Evolutionary conservation across 1,284 basidiomycete species (phyloP), one percentile per base, ranked within the genome.

Genomic region (Rhodofomes roseus): DNA sequence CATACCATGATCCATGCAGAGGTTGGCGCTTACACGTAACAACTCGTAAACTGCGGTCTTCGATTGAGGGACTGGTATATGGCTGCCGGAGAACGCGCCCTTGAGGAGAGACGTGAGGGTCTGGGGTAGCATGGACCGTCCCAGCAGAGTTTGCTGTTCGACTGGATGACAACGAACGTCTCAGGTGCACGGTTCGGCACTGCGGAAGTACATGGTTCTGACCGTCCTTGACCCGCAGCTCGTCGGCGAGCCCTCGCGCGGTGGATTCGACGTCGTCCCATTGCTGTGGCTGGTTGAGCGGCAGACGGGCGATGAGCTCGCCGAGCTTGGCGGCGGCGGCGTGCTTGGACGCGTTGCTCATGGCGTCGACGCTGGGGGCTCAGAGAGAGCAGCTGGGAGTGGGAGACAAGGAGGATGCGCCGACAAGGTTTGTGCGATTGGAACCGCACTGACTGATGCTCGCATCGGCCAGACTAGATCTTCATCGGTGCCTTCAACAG

Each of bases 1-100:
- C 81, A 67, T 66, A 85, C 92, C 85, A 66, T 93, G 89, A 67
- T 93, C 89, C 74, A 91, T 86, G 71, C 89, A 92, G 11, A 93
- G 73, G 72, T 93, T 93, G 18, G 90, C 90, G 22, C 83, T 84
- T 20, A 92, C 84, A 58, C 90, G 81, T 55, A 93, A 79, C 29
- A 92, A 74, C 70, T 93, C 89, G 60, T 82, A 81, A 14, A 86
- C 75, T 23, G 80, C 79, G 8, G 79, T 66, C 54, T 81, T 77
- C 61, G 77, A 79, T 22, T 72, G 61, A 27, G 77, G 71, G 48
- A 71, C 72, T 14, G 85, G 83, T 52, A 79, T 76, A 22, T 87
- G 74, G 12, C 79, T 72, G 16, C 52, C 53, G 23, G 79, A 75
- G 25, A 87, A 75, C 14, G 84, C 81, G 51, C 78, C 73, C 57